Conservation (phyloP, 768 basidiomycete species). For the Tubosaeta sp. region DNA sequence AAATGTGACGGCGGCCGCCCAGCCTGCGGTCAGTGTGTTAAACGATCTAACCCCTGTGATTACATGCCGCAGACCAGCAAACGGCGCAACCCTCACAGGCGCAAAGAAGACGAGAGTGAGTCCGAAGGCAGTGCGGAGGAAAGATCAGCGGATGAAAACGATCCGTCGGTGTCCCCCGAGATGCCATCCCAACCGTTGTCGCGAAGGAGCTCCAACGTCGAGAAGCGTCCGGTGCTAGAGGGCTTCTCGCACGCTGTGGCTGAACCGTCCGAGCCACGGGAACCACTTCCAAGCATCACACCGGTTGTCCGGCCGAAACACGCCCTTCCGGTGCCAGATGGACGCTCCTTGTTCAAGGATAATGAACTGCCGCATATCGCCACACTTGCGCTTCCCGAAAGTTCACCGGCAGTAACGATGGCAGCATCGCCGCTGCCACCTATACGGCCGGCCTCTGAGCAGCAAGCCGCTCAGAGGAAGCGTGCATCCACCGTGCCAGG, state of each 20-base stretch:
- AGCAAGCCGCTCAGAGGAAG: constrained; percentile 64
- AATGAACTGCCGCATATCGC: constrained; percentile 71
- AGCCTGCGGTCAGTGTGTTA: constrained; percentile 77
- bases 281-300: constrained; percentile 36
- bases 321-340: constrained; percentile 23
- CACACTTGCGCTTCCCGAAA: constrained; percentile 58
- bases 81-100: constrained; percentile 61
- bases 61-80: constrained; percentile 73
- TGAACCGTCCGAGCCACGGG: constrained; percentile 42
- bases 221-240: constrained; percentile 33
- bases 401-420: constrained; percentile 52
- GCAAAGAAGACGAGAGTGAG: constrained; percentile 54
- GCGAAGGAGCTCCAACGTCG: constrained; percentile 34
- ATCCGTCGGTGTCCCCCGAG: constrained; percentile 57
- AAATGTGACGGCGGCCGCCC: constrained; percentile 87
- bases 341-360: constrained; percentile 49
- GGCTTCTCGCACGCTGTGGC: constrained; percentile 28
- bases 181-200: constrained; percentile 32
- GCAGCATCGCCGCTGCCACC: constrained; percentile 61
- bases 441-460: constrained; percentile 61
- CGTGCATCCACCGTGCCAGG: constrained; percentile 67
- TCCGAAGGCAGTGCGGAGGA: constrained; percentile 65
- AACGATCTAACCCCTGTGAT: constrained; percentile 74
- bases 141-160: constrained; percentile 46
- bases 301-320: constrained; percentile 33